These are phyloP conservation scores for Alternaria conjuncta DNA, from an alignment of 2,329 filamentous ascomycete genomes.

Conservation along the genomic window DNA sequence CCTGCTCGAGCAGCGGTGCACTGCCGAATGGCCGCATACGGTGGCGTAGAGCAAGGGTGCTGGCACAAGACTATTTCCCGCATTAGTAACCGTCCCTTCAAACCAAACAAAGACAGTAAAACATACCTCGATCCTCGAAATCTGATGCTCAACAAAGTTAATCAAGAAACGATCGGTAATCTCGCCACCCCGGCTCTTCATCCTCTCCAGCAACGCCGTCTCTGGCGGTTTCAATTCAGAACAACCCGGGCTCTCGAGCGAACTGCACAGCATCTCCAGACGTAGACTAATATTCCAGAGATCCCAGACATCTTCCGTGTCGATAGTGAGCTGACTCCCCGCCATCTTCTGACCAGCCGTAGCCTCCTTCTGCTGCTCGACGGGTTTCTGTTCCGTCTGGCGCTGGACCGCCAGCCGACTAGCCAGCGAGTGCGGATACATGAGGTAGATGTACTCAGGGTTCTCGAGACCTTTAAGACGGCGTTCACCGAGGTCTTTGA, in stretches of 20 bases:
- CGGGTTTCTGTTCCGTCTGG: constrained; percentile 53
- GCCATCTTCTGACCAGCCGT: constrained; percentile 66
- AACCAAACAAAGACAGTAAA: neutral
- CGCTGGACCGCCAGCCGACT: constrained; percentile 78
- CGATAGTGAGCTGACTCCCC: constrained; percentile 74
- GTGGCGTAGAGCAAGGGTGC: constrained; percentile 79
- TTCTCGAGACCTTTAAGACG: constrained; percentile 98
- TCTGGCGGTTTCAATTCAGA: constrained; percentile 77
- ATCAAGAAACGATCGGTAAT: constrained; percentile 87
- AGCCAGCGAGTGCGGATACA: constrained; percentile 88
- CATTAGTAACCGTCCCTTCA: constrained; percentile 25
- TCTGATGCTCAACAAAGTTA: constrained; percentile 92
- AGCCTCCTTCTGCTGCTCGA: constrained; percentile 46
- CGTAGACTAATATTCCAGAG: constrained; percentile 89
- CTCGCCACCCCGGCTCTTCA: constrained; percentile 77
- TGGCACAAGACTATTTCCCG: constrained; percentile 73
- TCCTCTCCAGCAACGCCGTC: constrained; percentile 78
- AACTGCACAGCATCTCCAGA: constrained; percentile 90
- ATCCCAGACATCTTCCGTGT: constrained; percentile 85
- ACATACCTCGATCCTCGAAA: constrained; percentile 91
- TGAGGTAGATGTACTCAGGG: constrained; percentile 91
- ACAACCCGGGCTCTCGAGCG: constrained; percentile 74
- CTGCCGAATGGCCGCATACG: constrained; percentile 74
- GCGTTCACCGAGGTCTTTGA: constrained; percentile 93
- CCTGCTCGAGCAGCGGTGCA: constrained; percentile 70